Conservation (phyloP, 805 yeast genomes). For the Saccharomycopsis fibuligera region DNA sequence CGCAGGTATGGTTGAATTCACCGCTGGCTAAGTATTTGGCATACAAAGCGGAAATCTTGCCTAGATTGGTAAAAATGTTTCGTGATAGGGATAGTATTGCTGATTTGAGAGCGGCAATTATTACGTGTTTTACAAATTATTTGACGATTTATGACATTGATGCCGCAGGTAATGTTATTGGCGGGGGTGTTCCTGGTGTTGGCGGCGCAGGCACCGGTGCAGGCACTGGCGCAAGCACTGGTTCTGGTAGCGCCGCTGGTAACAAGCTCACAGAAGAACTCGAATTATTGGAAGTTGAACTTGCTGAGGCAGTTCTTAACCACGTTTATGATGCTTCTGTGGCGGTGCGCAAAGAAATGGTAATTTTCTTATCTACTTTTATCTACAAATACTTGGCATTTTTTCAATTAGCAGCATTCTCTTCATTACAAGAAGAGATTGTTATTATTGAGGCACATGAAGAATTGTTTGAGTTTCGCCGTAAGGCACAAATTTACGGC, state of each 20-base stretch:
- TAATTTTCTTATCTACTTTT: slow-evolving; percentile 69
- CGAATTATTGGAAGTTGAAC: slow-evolving; percentile 59
- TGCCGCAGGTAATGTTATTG: no score
- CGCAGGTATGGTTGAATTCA: slow-evolving; percentile 68
- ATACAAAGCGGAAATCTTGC: slow-evolving; percentile 56
- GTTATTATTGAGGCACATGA: slow-evolving; percentile 57
- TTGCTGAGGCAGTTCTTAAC: slow-evolving; percentile 62
- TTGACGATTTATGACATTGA: slow-evolving; percentile 21
- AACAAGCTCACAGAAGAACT: slow-evolving; percentile 33
- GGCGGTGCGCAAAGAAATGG: slow-evolving; percentile 78
- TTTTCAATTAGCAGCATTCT: slow-evolving; percentile 80
- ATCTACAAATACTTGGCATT: slow-evolving; percentile 63
- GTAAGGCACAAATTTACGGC: slow-evolving; percentile 77
- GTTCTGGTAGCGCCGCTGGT: slow-evolving; percentile 15
- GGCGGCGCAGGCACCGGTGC: no score
- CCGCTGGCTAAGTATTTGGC: slow-evolving; percentile 71
- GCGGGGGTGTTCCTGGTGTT: no score
- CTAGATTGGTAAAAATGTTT: slow-evolving; percentile 48
- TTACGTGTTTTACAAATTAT: slow-evolving; percentile 63
- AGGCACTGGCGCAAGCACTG: no score
- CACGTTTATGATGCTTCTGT: slow-evolving; percentile 84
- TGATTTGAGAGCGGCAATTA: slow-evolving; percentile 83
- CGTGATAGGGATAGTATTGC: slow-evolving; percentile 76
- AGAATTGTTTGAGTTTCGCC: slow-evolving; percentile 54
- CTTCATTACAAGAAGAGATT: slow-evolving; percentile 76